These are phyloP conservation scores for Hypoxylon rickii DNA, from an alignment of 495 filamentous ascomycete species.

Conservation along the genomic window DNA sequence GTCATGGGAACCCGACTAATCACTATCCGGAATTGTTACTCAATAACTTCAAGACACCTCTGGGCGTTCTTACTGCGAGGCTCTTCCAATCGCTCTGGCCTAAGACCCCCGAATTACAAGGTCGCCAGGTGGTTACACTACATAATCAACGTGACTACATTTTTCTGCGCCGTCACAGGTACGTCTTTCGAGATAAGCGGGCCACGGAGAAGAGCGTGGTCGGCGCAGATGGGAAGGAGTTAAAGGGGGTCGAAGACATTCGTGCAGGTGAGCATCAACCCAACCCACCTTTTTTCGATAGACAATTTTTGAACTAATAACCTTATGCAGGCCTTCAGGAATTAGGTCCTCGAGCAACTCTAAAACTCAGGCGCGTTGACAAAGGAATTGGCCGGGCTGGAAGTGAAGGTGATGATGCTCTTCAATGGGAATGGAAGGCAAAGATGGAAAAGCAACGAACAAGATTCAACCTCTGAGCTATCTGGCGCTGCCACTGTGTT, in stretches of 20 bases:
- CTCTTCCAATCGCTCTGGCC: constrained; percentile 86
- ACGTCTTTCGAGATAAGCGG: constrained; percentile 87
- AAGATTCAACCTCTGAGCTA: constrained; percentile 78
- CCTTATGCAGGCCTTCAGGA: constrained; percentile 35
- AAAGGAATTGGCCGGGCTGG: constrained; percentile 83
- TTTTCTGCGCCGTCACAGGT: constrained; percentile 86
- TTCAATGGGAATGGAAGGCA: constrained; percentile 92
- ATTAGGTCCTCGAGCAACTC: constrained; percentile 33
- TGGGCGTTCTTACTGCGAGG: constrained; percentile 87
- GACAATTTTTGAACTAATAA: too few species aligned
- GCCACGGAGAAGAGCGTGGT: constrained; percentile 84
- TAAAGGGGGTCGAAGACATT: constrained; percentile 80
- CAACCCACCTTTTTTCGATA: too few species aligned
- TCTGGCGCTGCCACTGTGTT: not conserved
- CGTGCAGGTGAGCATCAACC: constrained; percentile 71
- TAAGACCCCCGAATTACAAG: constrained; percentile 75
- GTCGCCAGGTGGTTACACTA: constrained; percentile 81
- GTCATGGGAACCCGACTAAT: constrained; percentile 85
- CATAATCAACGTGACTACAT: constrained; percentile 98
- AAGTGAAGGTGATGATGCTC: constrained; percentile 67
- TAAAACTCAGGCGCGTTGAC: constrained; percentile 78
- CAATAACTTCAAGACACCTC: constrained; percentile 92
- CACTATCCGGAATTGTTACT: constrained; percentile 93
- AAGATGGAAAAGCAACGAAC: constrained; percentile 92
- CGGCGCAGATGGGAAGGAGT: constrained; percentile 83